Evolutionary conservation across 345 rosid genomes (phyloP), one percentile per base, ranked within the genome.

Genomic region (Arabidopsis suecica): DNA sequence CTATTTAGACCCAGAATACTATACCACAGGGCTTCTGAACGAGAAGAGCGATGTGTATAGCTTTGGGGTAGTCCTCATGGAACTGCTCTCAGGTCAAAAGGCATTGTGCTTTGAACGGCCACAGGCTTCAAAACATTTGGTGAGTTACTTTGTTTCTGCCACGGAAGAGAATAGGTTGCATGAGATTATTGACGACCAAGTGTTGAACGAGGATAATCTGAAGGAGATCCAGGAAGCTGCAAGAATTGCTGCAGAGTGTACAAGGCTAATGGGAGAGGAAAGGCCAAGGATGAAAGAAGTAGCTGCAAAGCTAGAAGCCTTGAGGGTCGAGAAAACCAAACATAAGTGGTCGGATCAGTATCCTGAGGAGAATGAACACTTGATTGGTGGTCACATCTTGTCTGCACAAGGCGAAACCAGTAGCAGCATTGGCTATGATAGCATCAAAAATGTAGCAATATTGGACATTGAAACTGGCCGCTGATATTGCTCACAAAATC

Each of bases 1-100:
- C 4, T 82, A 84, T 14, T 33, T 82, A 0, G 88, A 84, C 32
- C 86, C 82, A 0, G 86, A 84, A 18, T 82, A 82, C 60, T 69
- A 78, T 9, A 80, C 71, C 49, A 67, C 61, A 23, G 49, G 72
- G 6, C 0, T 68, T 0, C 14, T 68, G 0, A 68, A 68, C 2
- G 84, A 81, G n/a, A 85, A 85, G 53, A 85, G 88, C 3, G 84
- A 85, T 64, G 86, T 83, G 3, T 85, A 85, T 33, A 83, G 84
- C 57, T 85, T 83, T 9, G 86, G 84, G 5, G 83, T 83, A 8
- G 77, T 85, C 2, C 79, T 85, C 5, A 65, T 61, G 9, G 88
- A 84, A 33, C 59, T 84, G 0, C 55, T 83, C 1, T 71, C 82
- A 0, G 64, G 81, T 2, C 34, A 23, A 70, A 83, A 76, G 14